Base-by-base conservation (phyloP, 2,329 filamentous ascomycete genomes). In the Fusarium sp. region DNA sequence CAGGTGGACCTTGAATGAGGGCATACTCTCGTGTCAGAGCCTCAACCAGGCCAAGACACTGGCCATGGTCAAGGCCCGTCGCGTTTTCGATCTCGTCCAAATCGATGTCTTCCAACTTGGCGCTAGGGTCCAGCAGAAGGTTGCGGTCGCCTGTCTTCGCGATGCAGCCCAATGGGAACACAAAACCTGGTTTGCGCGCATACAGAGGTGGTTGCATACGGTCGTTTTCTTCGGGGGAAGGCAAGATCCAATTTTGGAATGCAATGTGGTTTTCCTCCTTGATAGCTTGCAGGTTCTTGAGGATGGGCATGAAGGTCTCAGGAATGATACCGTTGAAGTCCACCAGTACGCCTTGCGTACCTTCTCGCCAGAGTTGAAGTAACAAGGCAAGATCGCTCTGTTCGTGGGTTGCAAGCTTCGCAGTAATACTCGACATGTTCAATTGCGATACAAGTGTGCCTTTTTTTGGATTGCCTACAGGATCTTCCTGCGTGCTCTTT, bases 1-100 rank as follows among this genome's bases (percentile, higher is more conserved):
- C 90, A 0, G 90, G 90, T 0, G 90, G 90, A 0, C 90, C 90
- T 79, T 93, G 89, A 12, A 92, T 89, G 4, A 92, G 81, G 2
- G 88, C 85, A 20, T 90, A 78, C 32, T 83, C 82, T 1, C 83
- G 81, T 1, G 80, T 83, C 0, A 93, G 77, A 3, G 87, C 83
- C 8, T 82, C 78, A 0, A 89, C 67, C 0, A 92, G 74, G 0
- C 88, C 87, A 4, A 68, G 66, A 7, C 84, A 84, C 59, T 88
- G 85, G 0, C 82, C 83, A 5, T 72, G 66, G 63, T 92, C 89
- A 0, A 92, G 82, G 0, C 77, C 80, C 0, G 86, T 84, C 3
- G 18, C 41, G 2, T 50, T n/a, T 30, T 61, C 53, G 0, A 68
- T 23, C 28, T 32, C 23, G 4, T 30, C 40, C 13, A 63, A 20